Evolutionary conservation across 2,329 filamentous ascomycete species (phyloP).

Genomic region (Penicillium sp.): DNA sequence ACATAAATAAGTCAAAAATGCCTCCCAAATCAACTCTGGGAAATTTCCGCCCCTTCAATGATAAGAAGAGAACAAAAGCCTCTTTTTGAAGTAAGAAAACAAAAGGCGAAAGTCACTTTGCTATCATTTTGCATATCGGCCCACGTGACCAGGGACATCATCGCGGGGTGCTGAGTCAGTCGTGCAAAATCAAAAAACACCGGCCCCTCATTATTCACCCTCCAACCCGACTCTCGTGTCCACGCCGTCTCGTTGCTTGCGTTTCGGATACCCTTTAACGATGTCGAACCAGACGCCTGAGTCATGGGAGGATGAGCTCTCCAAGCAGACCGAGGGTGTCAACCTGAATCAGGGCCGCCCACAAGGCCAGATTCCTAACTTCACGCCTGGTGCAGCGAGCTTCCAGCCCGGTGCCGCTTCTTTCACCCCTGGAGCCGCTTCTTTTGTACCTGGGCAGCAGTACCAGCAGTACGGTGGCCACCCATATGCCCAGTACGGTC

Average conservation of each 20-base stretch:
- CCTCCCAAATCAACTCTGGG: neutral
- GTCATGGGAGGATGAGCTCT: slow-evolving; percentile 91
- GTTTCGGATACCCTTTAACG: slow-evolving; percentile 28
- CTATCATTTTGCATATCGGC: neutral
- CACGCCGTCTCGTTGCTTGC: slow-evolving; percentile 21
- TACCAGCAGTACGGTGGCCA: slow-evolving; percentile 54
- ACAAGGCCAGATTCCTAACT: slow-evolving; percentile 50
- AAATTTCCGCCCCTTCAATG: neutral
- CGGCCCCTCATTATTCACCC: slow-evolving; percentile 26
- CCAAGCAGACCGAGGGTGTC: slow-evolving; percentile 70
- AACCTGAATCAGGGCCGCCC: slow-evolving; percentile 60
- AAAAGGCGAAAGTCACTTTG: neutral
- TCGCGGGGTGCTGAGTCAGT: slow-evolving; percentile 25
- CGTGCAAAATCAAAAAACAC: slow-evolving; percentile 22
- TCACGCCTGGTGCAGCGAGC: slow-evolving; percentile 59
- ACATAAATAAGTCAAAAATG: neutral
- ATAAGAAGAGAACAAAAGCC: neutral
- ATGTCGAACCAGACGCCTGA: slow-evolving; percentile 77
- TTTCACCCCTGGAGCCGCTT: slow-evolving; percentile 67
- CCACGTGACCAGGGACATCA: slow-evolving; percentile 15
- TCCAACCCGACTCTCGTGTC: slow-evolving; percentile 21
- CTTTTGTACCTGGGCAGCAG: slow-evolving; percentile 68
- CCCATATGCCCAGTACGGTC: slow-evolving; percentile 40
- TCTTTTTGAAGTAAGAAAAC: neutral
- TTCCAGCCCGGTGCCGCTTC: slow-evolving; percentile 65